phyloP scores from a whole-genome alignment of 2,329 filamentous ascomycete genomes.

The Lasiodiplodia sp. region DNA sequence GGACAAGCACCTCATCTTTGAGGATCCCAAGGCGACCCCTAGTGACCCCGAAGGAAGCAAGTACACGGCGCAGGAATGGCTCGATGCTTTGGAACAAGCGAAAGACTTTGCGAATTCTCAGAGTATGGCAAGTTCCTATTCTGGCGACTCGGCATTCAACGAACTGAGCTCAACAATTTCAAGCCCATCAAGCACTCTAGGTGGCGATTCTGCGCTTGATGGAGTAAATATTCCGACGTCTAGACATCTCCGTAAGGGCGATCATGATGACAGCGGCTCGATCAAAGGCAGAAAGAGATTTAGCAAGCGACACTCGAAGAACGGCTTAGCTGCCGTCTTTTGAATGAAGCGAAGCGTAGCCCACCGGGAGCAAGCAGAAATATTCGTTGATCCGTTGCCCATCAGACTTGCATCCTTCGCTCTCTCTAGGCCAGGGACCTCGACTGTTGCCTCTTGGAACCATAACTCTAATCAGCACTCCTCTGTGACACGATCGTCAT shows the following conservation, averaged over 20 bases:
- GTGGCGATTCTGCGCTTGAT: slow-evolving; percentile 56
- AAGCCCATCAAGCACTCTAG: slow-evolving; percentile 78
- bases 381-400: slow-evolving; percentile 11
- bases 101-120: slow-evolving; percentile 83
- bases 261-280: slow-evolving; percentile 59
- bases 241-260: slow-evolving; percentile 57
- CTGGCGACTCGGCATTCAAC: slow-evolving; percentile 56
- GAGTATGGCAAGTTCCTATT: slow-evolving; percentile 70
- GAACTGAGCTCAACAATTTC: slow-evolving; percentile 66
- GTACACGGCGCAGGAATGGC: slow-evolving; percentile 85
- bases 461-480: slow-evolving; percentile 8
- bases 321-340: slow-evolving; percentile 89
- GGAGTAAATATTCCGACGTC: slow-evolving; percentile 59
- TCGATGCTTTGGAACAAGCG: slow-evolving; percentile 85
- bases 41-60: slow-evolving; percentile 69
- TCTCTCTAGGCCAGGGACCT: slow-evolving; percentile 3
- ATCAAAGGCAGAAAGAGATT: slow-evolving; percentile 71
- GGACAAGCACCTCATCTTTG: slow-evolving; percentile 90
- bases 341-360: slow-evolving; percentile 49
- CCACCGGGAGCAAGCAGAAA: slow-evolving; percentile 7
- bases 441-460: slow-evolving; percentile 13
- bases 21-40: slow-evolving; percentile 81
- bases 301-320: slow-evolving; percentile 92
- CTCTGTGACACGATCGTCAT: slow-evolving; percentile 6
- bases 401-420: slow-evolving; percentile 4